A percentile compares a stretch with the other conserved stretches of the same genome.
Evolutionary conservation across 441 rosid species (phyloP).

Genomic region (Gossypium davidsonii): DNA sequence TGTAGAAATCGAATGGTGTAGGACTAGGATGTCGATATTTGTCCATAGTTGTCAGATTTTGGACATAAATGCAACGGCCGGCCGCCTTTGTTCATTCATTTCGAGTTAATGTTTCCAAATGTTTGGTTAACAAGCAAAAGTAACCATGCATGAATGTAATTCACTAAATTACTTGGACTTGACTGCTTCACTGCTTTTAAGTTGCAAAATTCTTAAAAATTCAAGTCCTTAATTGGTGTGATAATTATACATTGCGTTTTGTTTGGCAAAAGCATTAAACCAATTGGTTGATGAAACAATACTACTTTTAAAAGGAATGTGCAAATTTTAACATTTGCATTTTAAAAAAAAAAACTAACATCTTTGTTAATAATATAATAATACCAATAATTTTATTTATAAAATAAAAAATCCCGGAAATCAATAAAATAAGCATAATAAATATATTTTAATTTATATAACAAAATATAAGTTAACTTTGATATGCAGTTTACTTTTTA

Average conservation of each 20-base stretch:
- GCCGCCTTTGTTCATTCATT: not conserved
- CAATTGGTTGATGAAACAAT: not conserved
- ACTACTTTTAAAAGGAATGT: too few relatives aligned
- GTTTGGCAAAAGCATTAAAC: not conserved
- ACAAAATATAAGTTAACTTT: too few relatives aligned
- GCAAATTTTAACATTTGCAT: too few relatives aligned
- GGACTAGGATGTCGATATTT: not conserved
- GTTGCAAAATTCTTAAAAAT: not conserved
- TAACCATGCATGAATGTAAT: not conserved
- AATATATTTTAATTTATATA: too few relatives aligned
- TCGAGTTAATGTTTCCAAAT: not conserved
- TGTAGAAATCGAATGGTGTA: constrained; percentile 40
- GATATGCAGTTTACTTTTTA: too few relatives aligned
- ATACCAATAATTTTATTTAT: too few relatives aligned
- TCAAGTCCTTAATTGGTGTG: not conserved
- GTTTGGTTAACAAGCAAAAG: not conserved
- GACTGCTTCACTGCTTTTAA: not conserved
- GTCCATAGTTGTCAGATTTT: not conserved
- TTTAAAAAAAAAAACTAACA: too few relatives aligned
- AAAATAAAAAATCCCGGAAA: too few relatives aligned
- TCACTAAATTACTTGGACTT: not conserved
- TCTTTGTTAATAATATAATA: too few relatives aligned
- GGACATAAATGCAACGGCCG: not conserved
- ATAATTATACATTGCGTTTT: too few relatives aligned
- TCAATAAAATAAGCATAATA: too few relatives aligned